Conservation (phyloP, 129 eudicot species). For the Helianthus annuus region DNA sequence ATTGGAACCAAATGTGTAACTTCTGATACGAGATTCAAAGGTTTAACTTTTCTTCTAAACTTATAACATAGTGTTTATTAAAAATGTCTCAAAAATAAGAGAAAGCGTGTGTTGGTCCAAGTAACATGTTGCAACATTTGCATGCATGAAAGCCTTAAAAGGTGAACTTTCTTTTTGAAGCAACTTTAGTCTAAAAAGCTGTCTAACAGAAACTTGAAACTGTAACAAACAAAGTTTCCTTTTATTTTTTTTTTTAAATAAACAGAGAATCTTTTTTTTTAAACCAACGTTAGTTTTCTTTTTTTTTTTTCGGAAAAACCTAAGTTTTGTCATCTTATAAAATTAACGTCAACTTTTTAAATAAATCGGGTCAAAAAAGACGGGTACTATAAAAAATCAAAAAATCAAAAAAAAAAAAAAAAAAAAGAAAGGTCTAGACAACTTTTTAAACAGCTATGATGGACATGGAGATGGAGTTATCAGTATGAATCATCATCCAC, state of each 20-base stretch:
- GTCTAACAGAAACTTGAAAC: conserved; percentile 7
- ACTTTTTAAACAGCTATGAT: conserved; percentile 7
- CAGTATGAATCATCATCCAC: neutral
- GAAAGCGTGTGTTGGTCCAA: neutral
- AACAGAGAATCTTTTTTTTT: conserved; percentile 2
- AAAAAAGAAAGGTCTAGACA: neutral
- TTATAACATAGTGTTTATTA: no score
- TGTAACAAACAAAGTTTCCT: neutral
- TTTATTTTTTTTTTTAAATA: neutral
- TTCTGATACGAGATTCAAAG: no score
- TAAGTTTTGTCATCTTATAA: neutral
- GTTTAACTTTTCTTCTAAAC: no score
- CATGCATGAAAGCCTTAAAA: conserved; percentile 7
- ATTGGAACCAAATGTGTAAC: no score
- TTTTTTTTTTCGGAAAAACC: conserved; percentile 9
- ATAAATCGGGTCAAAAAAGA: neutral
- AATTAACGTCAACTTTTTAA: neutral
- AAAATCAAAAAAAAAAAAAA: neutral
- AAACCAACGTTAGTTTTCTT: neutral
- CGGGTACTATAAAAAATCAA: neutral
- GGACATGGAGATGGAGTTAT: neutral
- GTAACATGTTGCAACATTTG: neutral
- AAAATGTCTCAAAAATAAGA: neutral
- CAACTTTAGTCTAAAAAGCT: conserved; percentile 6
- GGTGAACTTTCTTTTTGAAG: neutral